Evolutionary conservation across 441 rosid genomes (phyloP).

Genomic region (Pelargonium fulgidum): DNA sequence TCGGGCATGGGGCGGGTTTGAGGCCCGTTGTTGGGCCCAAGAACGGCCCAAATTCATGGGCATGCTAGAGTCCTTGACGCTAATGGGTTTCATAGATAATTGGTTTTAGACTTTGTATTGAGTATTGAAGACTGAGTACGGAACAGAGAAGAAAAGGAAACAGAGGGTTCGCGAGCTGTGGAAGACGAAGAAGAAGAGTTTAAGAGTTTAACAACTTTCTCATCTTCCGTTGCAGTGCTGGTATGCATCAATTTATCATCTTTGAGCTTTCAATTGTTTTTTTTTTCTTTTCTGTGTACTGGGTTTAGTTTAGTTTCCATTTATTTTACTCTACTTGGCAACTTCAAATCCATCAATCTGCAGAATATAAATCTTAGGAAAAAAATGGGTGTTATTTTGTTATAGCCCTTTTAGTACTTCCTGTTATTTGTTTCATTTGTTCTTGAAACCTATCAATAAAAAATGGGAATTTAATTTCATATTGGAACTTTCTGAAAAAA

Average conservation of each 20-base stretch:
- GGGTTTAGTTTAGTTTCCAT: neutral
- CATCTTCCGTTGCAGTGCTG: neutral
- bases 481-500: neutral
- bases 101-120: neutral
- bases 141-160: neutral
- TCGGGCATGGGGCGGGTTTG: no score
- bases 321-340: neutral
- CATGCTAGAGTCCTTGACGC: no score
- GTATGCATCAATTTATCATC: neutral
- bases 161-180: neutral
- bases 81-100: no score
- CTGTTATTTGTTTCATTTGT: neutral
- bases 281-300: neutral
- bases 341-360: neutral
- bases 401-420: slow-evolving; percentile 1
- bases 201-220: neutral
- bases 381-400: neutral
- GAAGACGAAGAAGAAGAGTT: neutral
- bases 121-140: neutral
- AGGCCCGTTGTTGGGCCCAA: no score
- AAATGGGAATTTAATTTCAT: neutral
- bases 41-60: no score
- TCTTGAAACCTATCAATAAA: neutral
- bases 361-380: neutral
- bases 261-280: slow-evolving; percentile 2